Evolutionary conservation across 1,284 basidiomycete genomes (phyloP).

Genomic region (Naganishia liquefaciens): DNA sequence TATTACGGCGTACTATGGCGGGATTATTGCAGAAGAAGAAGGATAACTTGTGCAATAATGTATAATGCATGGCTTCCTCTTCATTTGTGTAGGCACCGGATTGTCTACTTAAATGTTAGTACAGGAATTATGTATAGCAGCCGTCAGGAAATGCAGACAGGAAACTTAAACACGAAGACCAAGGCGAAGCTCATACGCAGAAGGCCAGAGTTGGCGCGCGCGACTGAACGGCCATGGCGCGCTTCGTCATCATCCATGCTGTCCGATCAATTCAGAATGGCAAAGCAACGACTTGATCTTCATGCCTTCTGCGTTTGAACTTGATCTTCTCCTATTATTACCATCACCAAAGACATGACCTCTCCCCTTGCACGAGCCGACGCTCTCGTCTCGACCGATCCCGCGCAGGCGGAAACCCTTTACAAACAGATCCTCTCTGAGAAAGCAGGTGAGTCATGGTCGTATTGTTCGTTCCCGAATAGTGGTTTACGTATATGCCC

Average conservation of each 20-base stretch:
- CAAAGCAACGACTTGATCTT: not conserved
- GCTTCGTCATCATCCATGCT: constrained; percentile 22
- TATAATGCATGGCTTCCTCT: not conserved
- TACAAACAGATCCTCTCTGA: constrained; percentile 44
- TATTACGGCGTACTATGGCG: constrained; percentile 58
- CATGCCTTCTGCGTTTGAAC: not conserved
- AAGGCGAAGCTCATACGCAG: no score
- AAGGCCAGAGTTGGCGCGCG: constrained; percentile 9
- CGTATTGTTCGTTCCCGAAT: not conserved
- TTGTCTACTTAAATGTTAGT: not conserved
- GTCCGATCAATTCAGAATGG: not conserved
- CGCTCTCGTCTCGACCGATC: constrained; percentile 39
- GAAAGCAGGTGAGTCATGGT: constrained; percentile 41
- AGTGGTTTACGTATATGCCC: not conserved
- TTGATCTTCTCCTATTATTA: not conserved
- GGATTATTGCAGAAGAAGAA: constrained; percentile 41
- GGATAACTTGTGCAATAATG: not conserved
- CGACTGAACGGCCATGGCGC: not conserved
- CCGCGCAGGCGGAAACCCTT: constrained; percentile 44
- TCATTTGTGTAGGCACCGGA: not conserved
- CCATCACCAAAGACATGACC: constrained; percentile 30
- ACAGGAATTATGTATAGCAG: no score
- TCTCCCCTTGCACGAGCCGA: constrained; percentile 43
- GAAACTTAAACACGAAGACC: no score
- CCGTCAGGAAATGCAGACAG: no score